Base-by-base conservation (phyloP, 176 grass and related monocot species). In the Oryza australiensis region DNA sequence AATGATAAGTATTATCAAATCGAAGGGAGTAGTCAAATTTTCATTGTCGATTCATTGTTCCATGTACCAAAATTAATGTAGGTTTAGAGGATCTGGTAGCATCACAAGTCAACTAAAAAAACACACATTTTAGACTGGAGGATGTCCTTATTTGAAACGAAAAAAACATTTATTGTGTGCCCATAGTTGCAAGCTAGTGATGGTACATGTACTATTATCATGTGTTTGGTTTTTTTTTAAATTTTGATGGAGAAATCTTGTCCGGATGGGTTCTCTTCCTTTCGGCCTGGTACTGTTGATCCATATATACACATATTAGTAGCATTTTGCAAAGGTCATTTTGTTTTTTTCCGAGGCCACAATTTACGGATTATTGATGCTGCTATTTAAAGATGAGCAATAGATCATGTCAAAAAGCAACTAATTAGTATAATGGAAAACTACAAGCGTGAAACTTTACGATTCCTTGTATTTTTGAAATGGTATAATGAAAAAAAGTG, bases 311-410 rank as follows among this genome's bases (percentile, higher is more conserved):
- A 70, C 43, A 14, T 3, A 46, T 46, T 46, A 49, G 68, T 72
- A 37, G 24, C 7, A 3, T 30, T 14, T 35, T 7, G 28, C 18
- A 59, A n/a, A 30, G 37, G 45, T 60, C 45, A 26, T 35, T 66
- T 76, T 53, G 24, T 80, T 81, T 33, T 33, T 81, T 70, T 26
- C 22, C 41, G 46, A 76, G 64, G 26, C 76, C 53, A 75, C 70
- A 35, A 23, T 23, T 37, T 64, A 80, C 64, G 70, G 71, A 76
- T 57, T 68, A 40, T 55, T 71, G 70, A 51, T 64, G 30, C 32
- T 32, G 64, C 38, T 68, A 80, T 68, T 80, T 88, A 55, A 55
- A 55, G 49, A 22, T 55, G 49, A 22, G 18, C 49, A 13, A 13
- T 53, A 18, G 49, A 16, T 53, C 18, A 20, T 53, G 18, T 53